Percentiles rank a stretch among this genome's conserved stretches.
Evolutionary conservation across 176 grass and related monocot species (phyloP).

Genomic region (maize (Zea mays)): DNA sequence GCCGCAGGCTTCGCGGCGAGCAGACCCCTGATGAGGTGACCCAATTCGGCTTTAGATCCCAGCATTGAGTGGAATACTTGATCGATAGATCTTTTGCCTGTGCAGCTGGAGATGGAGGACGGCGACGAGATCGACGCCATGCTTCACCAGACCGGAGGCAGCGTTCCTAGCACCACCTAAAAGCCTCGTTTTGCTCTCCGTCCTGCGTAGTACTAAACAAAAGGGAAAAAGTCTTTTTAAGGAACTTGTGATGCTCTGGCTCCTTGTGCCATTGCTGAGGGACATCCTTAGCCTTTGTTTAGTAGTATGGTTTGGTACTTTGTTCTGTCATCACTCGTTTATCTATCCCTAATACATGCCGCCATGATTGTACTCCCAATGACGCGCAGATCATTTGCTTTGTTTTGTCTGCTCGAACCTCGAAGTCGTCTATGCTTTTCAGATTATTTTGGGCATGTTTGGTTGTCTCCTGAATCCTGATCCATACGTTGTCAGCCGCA

Average conservation of each 20-base stretch:
- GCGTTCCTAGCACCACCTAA: background rate
- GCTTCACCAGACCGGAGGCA: slow-evolving; percentile 89
- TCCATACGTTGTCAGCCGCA: too few relatives aligned
- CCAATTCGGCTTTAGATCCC: too few relatives aligned
- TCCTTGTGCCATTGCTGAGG: slow-evolving; percentile 35
- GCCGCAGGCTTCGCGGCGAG: slow-evolving; percentile 80
- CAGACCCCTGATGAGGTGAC: slow-evolving; percentile 92
- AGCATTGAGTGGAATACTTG: background rate
- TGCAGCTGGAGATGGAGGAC: slow-evolving; percentile 94
- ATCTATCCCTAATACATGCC: slow-evolving; percentile 30
- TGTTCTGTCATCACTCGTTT: slow-evolving; percentile 26
- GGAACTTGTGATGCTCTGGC: slow-evolving; percentile 52
- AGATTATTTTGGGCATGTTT: too few relatives aligned
- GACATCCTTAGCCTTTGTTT: slow-evolving; percentile 37
- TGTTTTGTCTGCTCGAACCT: slow-evolving; percentile 30
- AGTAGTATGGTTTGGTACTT: slow-evolving; percentile 37
- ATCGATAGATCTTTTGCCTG: background rate
- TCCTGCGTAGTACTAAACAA: too few relatives aligned
- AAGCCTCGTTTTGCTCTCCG: too few relatives aligned
- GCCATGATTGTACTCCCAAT: background rate
- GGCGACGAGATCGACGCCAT: slow-evolving; percentile 86
- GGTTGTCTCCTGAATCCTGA: background rate
- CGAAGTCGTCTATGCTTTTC: too few relatives aligned
- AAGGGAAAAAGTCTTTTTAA: too few relatives aligned
- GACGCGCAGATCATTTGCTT: slow-evolving; percentile 25